Base-by-base conservation (phyloP, 345 rosid species). In the Syzygium grande region DNA sequence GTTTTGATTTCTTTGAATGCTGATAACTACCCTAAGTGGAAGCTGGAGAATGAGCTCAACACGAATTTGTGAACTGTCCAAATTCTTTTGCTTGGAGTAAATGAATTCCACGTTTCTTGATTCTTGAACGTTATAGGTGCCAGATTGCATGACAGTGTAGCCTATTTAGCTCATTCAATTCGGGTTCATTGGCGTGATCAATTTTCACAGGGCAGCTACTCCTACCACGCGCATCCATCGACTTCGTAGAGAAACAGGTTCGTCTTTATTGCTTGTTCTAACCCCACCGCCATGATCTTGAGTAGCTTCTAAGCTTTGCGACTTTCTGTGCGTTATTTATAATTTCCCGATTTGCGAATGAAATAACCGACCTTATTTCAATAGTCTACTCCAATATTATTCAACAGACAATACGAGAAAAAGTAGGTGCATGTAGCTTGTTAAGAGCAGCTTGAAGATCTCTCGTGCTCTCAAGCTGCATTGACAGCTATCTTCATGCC, bases 401-500 rank as follows among this genome's bases (percentile, higher is more conserved):
- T 16, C 43, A 30, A 65, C 6, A 30, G 43, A 65, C 43, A 29
- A 34, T 30, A 65, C 41, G 3, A 65, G 78, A 65, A 30, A 65
- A 16, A 30, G 78, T 8, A 4, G 43, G 78, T 16, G 22, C 78
- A 65, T 30, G 78, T 9, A 30, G 43, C 78, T 30, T 65, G 78
- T 65, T 30, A 16, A 8, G 41, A 65, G 78, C 78, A 65, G 78
- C 23, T 65, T 65, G 5, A 16, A 30, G 43, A 30, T 84, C 38
- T 52, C 52, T 53, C 61, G 7, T 27, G 49, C 59, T 41, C 14
- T 86, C 87, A 92, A 2, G 88, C 86, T 27, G 95, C 94, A 87
- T 43, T 52, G 9, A 94, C 80, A 27, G 94, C 94, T 63, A 94
- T 92, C 92, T 93, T 92, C 95, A 94, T 92, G 14, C 93, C 93